phyloP scores from a whole-genome alignment of 1,284 basidiomycete species.

The Sanghuangporus sanghuang region DNA sequence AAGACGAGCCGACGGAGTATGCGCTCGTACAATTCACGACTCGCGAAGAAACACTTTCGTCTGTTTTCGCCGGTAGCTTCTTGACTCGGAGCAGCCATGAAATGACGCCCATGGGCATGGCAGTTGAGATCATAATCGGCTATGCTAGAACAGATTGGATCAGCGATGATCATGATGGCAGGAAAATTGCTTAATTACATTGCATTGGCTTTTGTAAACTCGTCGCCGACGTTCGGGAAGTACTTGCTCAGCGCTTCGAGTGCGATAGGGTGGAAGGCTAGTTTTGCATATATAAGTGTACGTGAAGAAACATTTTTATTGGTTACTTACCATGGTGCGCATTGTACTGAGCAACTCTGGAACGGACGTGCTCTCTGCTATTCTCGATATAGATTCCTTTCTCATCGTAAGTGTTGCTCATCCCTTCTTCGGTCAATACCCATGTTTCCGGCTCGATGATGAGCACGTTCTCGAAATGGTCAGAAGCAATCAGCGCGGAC shows the following conservation, averaged over 20 bases:
- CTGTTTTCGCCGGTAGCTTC: background rate
- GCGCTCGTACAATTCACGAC: constrained; percentile 16
- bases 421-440: constrained; percentile 17
- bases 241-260: constrained; percentile 21
- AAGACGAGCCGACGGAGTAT: constrained; percentile 13
- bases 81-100: constrained; percentile 6
- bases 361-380: constrained; percentile 17
- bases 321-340: constrained; percentile 24
- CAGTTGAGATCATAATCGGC: background rate
- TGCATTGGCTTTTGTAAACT: constrained; percentile 18
- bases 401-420: constrained; percentile 5
- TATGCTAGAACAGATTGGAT: constrained; percentile 1
- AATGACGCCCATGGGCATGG: background rate
- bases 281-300: background rate
- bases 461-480: constrained; percentile 32
- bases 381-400: constrained; percentile 9
- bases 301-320: background rate
- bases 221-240: constrained; percentile 25
- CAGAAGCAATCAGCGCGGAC: constrained; percentile 25
- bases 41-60: constrained; percentile 8
- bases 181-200: background rate
- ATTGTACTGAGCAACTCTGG: constrained; percentile 27
- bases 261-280: constrained; percentile 19
- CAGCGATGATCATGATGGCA: background rate
- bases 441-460: constrained; percentile 31